Evolutionary conservation across 2,329 filamentous ascomycete species (phyloP).

Genomic region (Tolypocladium pustulatum): DNA sequence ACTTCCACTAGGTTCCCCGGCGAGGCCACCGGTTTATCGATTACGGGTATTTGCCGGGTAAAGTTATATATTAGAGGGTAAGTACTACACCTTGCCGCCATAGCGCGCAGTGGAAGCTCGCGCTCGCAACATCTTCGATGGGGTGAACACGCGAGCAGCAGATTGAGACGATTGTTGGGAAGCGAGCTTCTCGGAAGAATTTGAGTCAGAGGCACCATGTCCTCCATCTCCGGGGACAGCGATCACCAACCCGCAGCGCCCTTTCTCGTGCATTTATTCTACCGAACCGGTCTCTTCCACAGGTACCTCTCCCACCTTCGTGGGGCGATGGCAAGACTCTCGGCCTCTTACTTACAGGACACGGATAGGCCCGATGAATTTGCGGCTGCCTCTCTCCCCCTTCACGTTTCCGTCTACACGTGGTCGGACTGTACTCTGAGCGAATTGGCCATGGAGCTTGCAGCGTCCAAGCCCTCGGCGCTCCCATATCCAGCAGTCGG

Average conservation of each 20-base stretch:
- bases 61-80: no score
- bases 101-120: not conserved
- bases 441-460: constrained; percentile 71
- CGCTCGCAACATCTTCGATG: not conserved
- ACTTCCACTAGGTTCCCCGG: no score
- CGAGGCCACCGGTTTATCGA: no score
- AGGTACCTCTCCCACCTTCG: constrained; percentile 31
- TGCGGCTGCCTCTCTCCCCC: constrained; percentile 43
- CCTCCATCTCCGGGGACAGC: constrained; percentile 22
- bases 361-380: constrained; percentile 58
- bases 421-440: constrained; percentile 72
- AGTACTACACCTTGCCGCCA: not conserved
- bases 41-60: constrained; percentile 17
- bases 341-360: not conserved
- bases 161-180: not conserved
- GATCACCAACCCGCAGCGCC: constrained; percentile 65
- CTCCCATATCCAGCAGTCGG: constrained; percentile 68
- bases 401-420: constrained; percentile 73
- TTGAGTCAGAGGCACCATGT: constrained; percentile 8
- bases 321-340: not conserved
- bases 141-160: not conserved
- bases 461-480: constrained; percentile 50
- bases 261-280: constrained; percentile 80
- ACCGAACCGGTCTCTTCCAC: constrained; percentile 62
- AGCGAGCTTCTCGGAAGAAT: not conserved